These are phyloP conservation scores for Thyridium curvatum DNA, from an alignment of 2,329 filamentous ascomycete genomes.

Conservation along the genomic window DNA sequence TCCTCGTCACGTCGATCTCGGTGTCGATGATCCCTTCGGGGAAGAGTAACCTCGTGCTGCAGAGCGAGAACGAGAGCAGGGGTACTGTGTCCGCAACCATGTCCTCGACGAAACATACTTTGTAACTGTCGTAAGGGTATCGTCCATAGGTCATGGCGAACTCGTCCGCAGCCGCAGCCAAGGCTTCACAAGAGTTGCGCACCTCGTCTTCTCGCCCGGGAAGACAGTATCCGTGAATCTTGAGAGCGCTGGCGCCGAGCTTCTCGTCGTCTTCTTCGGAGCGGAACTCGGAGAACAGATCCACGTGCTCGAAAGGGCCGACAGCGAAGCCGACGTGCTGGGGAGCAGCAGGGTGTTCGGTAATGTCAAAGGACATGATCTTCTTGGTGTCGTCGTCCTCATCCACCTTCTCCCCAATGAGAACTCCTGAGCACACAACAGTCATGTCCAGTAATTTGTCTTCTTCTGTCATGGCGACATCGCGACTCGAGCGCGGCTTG, in stretches of 20 bases:
- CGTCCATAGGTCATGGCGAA: conserved; percentile 83
- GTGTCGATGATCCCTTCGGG: conserved; percentile 80
- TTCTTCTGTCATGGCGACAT: conserved; percentile 52
- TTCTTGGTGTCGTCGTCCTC: conserved; percentile 74
- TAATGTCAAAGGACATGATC: conserved; percentile 72
- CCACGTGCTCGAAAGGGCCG: conserved; percentile 90
- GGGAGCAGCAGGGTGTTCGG: conserved; percentile 61
- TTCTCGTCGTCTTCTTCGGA: conserved; percentile 89
- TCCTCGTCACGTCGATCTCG: conserved; percentile 73
- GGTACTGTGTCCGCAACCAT: conserved; percentile 68
- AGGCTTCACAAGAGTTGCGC: conserved; percentile 76
- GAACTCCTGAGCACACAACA: conserved; percentile 83
- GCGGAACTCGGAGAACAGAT: conserved; percentile 77
- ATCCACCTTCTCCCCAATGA: conserved; percentile 77
- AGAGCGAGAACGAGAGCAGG: conserved; percentile 77
- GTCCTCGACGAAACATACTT: conserved; percentile 91
- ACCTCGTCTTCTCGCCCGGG: conserved; percentile 78
- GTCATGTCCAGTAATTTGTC: conserved; percentile 85
- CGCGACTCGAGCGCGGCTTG: not conserved
- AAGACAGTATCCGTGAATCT: conserved; percentile 86
- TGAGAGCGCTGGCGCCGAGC: conserved; percentile 79
- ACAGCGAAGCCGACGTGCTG: conserved; percentile 91
- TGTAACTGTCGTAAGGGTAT: conserved; percentile 89
- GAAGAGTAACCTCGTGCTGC: conserved; percentile 80
- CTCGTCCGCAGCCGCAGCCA: conserved; percentile 84